phyloP scores from a whole-genome alignment of 148 eudicot species.

The Camellia japonica region DNA sequence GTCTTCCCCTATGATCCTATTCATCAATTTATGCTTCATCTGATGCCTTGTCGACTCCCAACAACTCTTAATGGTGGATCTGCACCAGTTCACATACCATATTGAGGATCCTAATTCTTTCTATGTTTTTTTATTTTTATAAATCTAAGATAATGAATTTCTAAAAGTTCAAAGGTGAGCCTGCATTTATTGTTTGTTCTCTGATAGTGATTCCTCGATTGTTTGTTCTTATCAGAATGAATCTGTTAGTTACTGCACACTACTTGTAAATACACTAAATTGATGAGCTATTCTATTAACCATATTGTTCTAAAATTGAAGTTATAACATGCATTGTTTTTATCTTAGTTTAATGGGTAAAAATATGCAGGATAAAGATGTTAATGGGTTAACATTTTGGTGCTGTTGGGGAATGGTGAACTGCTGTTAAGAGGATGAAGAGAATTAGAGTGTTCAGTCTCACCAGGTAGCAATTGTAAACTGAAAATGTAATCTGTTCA shows the following conservation, averaged over 20 bases:
- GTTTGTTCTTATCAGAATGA: not conserved
- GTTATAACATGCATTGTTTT: too few species aligned
- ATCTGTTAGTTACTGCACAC: not conserved
- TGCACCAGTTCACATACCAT: not conserved
- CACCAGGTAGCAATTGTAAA: conserved; percentile 4
- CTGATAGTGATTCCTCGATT: not conserved
- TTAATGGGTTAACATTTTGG: not conserved
- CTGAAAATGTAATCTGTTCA: not conserved
- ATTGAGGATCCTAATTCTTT: not conserved
- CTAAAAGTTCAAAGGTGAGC: not conserved
- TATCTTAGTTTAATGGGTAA: not conserved
- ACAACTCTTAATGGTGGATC: not conserved
- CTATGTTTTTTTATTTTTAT: not conserved
- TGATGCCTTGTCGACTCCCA: too few species aligned
- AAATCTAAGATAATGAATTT: not conserved
- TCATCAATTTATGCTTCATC: too few species aligned
- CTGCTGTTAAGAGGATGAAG: not conserved
- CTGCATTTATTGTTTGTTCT: not conserved
- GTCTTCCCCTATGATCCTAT: too few species aligned
- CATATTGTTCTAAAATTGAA: not conserved
- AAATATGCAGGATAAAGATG: conserved; percentile 13
- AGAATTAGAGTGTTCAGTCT: conserved; percentile 11
- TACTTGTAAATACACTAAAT: not conserved
- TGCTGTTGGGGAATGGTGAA: conserved; percentile 4
- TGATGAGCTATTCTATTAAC: not conserved